These are phyloP conservation scores for Tolypocladium nubicola DNA, from an alignment of 2,329 filamentous ascomycete genomes.

Conservation along the genomic window DNA sequence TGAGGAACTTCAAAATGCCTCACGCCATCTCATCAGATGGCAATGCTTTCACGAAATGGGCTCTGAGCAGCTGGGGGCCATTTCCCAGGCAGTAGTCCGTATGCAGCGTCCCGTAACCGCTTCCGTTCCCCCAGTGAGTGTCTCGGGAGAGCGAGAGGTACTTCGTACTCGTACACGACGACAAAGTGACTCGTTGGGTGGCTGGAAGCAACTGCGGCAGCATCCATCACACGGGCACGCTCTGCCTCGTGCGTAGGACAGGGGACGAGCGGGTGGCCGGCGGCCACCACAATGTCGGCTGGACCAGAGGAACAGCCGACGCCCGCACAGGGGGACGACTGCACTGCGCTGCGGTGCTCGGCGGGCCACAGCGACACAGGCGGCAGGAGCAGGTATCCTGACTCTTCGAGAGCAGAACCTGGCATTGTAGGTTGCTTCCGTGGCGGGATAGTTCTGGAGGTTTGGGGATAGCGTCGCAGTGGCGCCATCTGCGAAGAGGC, in stretches of 20 bases:
- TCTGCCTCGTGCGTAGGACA: not conserved
- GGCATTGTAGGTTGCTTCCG: constrained; percentile 1
- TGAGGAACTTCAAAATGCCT: not conserved
- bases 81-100: not conserved
- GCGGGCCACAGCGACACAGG: not conserved
- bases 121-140: not conserved
- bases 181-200: not conserved
- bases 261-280: not conserved
- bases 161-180: not conserved
- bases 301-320: not conserved
- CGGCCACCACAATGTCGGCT: not conserved
- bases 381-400: not conserved
- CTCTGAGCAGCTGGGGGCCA: not conserved
- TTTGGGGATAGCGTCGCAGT: not conserved
- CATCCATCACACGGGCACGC: not conserved
- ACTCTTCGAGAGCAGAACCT: not conserved
- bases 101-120: not conserved
- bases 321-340: not conserved
- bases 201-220: not conserved
- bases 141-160: not conserved
- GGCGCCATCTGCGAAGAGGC: not conserved
- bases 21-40: not conserved
- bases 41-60: not conserved
- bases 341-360: not conserved
- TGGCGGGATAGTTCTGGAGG: constrained; percentile 1